These are phyloP conservation scores for Gremmenia infestans DNA, from an alignment of 2,329 filamentous ascomycete genomes.

Conservation along the genomic window DNA sequence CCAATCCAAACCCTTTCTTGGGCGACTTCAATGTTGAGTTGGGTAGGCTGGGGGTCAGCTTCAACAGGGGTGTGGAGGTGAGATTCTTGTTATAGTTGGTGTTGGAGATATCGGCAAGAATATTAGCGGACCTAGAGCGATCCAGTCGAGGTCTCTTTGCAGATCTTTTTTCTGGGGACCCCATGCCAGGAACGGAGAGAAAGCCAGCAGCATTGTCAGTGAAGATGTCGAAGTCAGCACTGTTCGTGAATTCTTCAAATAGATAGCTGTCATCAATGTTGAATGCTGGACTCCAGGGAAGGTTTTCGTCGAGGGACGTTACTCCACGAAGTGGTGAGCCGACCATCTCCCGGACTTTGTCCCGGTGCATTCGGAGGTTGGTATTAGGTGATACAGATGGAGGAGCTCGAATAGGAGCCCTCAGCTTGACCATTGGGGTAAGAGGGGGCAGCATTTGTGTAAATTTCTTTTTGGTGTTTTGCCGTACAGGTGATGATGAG, in stretches of 20 bases:
- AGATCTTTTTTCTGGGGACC: constrained; percentile 64
- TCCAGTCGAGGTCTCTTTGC: constrained; percentile 55
- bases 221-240: constrained; percentile 59
- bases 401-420: constrained; percentile 50
- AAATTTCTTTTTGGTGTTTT: constrained; percentile 37
- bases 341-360: constrained; percentile 74
- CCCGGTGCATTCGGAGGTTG: constrained; percentile 81
- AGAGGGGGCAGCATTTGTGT: constrained; percentile 67
- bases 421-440: constrained; percentile 80
- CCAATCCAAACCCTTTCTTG: constrained; percentile 50
- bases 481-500: constrained; percentile 67
- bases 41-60: constrained; percentile 37
- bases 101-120: constrained; percentile 50
- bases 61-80: constrained; percentile 47
- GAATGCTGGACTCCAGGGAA: constrained; percentile 65
- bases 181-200: constrained; percentile 45
- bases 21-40: constrained; percentile 45
- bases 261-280: constrained; percentile 55
- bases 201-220: constrained; percentile 37
- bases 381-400: constrained; percentile 89
- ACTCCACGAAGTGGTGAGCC: constrained; percentile 65
- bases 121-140: constrained; percentile 57
- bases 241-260: constrained; percentile 42
- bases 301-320: constrained; percentile 46
- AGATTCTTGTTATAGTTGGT: constrained; percentile 46